Evolutionary conservation across 2,329 filamentous ascomycete species (phyloP), one percentile per base, ranked within the genome.

Genomic region (Exophiala calicioides): DNA sequence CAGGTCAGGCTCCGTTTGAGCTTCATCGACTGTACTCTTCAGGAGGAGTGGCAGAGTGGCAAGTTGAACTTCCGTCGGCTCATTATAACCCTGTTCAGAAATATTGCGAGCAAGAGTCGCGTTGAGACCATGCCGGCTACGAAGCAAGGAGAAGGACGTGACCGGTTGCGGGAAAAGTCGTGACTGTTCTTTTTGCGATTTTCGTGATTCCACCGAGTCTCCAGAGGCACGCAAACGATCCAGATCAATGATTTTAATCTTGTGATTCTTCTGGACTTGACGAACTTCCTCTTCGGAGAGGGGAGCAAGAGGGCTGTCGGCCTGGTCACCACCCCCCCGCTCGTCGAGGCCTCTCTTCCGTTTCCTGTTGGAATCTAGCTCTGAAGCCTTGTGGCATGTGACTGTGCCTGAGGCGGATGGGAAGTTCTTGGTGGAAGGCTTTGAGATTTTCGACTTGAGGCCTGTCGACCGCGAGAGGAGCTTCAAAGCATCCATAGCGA

Each of bases 61-160:
- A 67, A 97, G 80, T 65, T 98, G 93, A 9, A 98, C 90, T 68
- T 97, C 91, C 0, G 93, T 98, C 9, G 93, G 93, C 46, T 90
- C 74, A 26, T 79, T 81, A 64, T 95, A 98, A 8, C 87, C 89
- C 68, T 97, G 88, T n/a, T 80, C 77, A 10, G 80, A 74, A 21
- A 98, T 74, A 61, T 98, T 98, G 50, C 86, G 81, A 2, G 82
- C 81, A 33, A 98, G 69, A 31, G 83, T 78, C 30, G 78, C 74
- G 3, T 88, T 86, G 31, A 96, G 81, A n/a, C 77, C 78, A 68
- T 91, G 95, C 33, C 74, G 75, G 23, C 75, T 73, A 27, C 81
- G 78, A 48, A 98, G 72, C 60, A 93, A 82, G 31, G 74, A 71
- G 63, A 98, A 97, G 0, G 82, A 81, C 33, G 79, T 79, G 56